phyloP scores from a whole-genome alignment of 768 basidiomycete genomes.

The Boletellus ananiceps region DNA sequence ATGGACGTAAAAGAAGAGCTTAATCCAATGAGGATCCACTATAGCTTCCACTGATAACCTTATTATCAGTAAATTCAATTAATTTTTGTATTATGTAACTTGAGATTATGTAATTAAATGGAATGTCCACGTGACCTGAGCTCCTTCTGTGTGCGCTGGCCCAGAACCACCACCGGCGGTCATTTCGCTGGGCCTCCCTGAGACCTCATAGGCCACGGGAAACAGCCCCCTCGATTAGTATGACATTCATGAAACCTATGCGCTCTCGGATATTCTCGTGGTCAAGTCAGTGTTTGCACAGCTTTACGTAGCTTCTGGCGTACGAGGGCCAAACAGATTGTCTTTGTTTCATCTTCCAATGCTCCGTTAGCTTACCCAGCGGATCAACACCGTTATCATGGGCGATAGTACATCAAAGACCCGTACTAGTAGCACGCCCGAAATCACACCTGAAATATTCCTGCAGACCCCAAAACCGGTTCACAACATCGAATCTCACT shows the following conservation, averaged over 20 bases:
- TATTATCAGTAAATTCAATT: conserved; percentile 11
- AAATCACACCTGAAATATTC: neutral
- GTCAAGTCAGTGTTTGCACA: neutral
- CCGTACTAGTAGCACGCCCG: neutral
- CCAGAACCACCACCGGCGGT: too few relatives aligned
- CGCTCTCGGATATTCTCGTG: too few relatives aligned
- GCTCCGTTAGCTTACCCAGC: neutral
- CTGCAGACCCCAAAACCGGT: neutral
- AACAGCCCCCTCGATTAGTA: too few relatives aligned
- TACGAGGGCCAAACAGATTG: conserved; percentile 9
- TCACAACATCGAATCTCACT: conserved; percentile 14
- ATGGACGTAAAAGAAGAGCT: conserved; percentile 33
- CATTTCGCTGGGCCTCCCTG: too few relatives aligned
- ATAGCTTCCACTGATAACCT: conserved; percentile 19
- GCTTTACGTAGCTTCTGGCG: neutral
- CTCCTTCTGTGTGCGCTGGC: too few relatives aligned
- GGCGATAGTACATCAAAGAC: conserved; percentile 18
- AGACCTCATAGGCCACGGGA: too few relatives aligned
- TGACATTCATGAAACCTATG: too few relatives aligned
- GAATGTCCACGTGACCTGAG: neutral
- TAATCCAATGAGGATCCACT: conserved; percentile 24
- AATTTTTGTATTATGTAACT: conserved; percentile 9
- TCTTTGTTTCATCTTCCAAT: conserved; percentile 6
- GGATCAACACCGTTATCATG: conserved; percentile 17
- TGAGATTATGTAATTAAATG: conserved; percentile 7